These are phyloP conservation scores for Nematocida major DNA, from an alignment of 371 early-diverging fungal species.

Conservation along the genomic window DNA sequence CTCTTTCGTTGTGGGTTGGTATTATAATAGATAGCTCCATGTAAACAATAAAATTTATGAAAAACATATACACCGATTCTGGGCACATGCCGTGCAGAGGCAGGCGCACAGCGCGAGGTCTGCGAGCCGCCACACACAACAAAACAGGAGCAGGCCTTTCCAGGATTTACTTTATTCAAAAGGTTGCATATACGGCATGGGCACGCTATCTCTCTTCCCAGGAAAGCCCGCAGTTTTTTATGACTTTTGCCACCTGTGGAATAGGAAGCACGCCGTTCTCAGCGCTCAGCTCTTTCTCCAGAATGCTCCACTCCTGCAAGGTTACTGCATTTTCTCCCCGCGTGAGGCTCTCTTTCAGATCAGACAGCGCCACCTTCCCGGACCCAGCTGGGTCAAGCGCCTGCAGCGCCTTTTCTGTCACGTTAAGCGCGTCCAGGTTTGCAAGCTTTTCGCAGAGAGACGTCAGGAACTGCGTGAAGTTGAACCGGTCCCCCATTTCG, in stretches of 20 bases:
- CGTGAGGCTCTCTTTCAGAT: conserved; percentile 16
- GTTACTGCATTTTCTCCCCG: not conserved
- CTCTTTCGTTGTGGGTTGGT: conserved; percentile 95
- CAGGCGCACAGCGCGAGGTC: not conserved
- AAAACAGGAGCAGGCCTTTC: too few species aligned
- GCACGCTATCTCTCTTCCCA: too few species aligned
- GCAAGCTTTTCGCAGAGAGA: conserved; percentile 81
- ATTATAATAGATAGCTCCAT: conserved; percentile 65
- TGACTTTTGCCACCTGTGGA: conserved; percentile 5
- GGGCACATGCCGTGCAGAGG: not conserved
- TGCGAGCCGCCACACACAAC: too few species aligned
- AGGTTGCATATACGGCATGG: too few species aligned
- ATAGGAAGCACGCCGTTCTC: conserved; percentile 5
- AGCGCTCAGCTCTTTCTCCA: conserved; percentile 40
- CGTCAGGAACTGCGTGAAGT: conserved; percentile 82
- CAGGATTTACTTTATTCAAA: too few species aligned
- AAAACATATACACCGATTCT: not conserved
- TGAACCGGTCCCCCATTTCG: conserved; percentile 72
- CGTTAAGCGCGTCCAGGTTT: conserved; percentile 76
- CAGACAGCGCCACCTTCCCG: conserved; percentile 4
- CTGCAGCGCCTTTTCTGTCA: conserved; percentile 75
- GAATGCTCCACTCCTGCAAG: conserved; percentile 21
- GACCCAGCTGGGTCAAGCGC: conserved; percentile 69
- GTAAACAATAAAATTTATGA: conserved; percentile 12
- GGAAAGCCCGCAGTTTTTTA: conserved; percentile 51